Percentiles rank a stretch among this genome's conserved stretches.
Conservation (phyloP, 2,329 filamentous ascomycete genomes). For the Aspergillus intermedius region DNA sequence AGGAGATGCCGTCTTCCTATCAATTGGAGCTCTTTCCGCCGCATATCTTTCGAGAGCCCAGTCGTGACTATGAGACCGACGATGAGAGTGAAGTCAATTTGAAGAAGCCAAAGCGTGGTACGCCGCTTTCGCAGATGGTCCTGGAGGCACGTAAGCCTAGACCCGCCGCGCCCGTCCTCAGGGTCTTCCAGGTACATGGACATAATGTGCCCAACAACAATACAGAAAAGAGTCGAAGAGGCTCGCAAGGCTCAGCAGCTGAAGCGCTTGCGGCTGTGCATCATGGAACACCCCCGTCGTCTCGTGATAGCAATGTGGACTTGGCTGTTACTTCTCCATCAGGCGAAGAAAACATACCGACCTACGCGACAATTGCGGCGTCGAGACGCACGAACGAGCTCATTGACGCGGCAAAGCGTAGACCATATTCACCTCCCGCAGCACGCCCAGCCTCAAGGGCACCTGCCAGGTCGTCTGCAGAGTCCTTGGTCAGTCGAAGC, state of each 20-base stretch:
- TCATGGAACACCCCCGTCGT: conserved; percentile 26
- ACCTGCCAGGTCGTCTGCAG: conserved; percentile 24
- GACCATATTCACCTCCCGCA: conserved; percentile 15
- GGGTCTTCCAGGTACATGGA: conserved; percentile 21
- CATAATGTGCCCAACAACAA: conserved; percentile 24
- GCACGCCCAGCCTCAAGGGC: conserved; percentile 12
- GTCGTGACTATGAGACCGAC: conserved; percentile 29
- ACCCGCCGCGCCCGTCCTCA: conserved; percentile 18
- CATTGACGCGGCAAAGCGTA: conserved; percentile 11
- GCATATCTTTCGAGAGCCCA: conserved; percentile 25
- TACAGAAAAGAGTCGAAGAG: conserved; percentile 12
- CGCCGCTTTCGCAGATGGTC: conserved; percentile 25
- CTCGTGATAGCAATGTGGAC: conserved; percentile 12
- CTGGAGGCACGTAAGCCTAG: conserved; percentile 23
- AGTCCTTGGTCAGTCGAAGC: conserved; percentile 21
- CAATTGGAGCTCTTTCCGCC: conserved; percentile 28
- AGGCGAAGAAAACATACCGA: conserved; percentile 24
- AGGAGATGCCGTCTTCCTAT: conserved; percentile 20
- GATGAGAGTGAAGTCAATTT: conserved; percentile 18
- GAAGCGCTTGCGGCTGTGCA: conserved; percentile 34
- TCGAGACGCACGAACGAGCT: conserved; percentile 13
- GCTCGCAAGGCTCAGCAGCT: conserved; percentile 29
- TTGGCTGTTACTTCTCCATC: conserved; percentile 1
- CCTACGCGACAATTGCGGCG: conserved; percentile 30
- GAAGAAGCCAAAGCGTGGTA: conserved; percentile 15